A percentile compares a stretch with the other conserved stretches of the same genome.
Conservation (phyloP, 129 eudicot genomes). For the Pulicaria dysenterica region DNA sequence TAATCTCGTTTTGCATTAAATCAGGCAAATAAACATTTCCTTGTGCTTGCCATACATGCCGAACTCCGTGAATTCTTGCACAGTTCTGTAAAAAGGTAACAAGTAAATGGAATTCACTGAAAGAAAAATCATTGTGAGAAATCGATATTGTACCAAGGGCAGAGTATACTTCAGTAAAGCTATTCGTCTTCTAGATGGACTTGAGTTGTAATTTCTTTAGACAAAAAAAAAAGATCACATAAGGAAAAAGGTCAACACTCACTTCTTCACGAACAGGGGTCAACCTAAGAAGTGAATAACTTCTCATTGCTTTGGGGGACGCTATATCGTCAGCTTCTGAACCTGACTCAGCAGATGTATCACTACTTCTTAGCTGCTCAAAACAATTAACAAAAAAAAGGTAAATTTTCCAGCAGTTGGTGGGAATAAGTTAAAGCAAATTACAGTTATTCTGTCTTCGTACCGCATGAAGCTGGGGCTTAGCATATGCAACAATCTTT, state of each 20-base stretch:
- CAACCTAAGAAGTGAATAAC: conserved; percentile 73
- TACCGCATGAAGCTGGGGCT: conserved; percentile 77
- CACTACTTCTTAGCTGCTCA: conserved; percentile 79
- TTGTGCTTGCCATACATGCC: too few species aligned
- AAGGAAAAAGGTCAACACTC: conserved; percentile 4
- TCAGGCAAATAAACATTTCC: too few species aligned
- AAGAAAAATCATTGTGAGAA: too few species aligned
- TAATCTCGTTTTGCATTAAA: too few species aligned
- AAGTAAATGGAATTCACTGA: too few species aligned
- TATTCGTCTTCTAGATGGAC: neutral
- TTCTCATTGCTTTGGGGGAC: conserved; percentile 79
- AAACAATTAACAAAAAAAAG: neutral
- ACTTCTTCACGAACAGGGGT: conserved; percentile 99
- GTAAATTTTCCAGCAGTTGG: neutral
- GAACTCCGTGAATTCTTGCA: too few species aligned
- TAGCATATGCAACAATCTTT: conserved; percentile 84
- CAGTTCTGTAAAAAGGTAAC: too few species aligned
- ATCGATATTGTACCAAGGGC: too few species aligned
- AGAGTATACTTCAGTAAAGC: too few species aligned
- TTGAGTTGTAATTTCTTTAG: neutral
- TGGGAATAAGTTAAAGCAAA: neutral
- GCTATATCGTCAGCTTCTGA: conserved; percentile 98
- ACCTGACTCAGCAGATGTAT: conserved; percentile 93
- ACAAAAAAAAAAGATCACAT: conserved; percentile 12
- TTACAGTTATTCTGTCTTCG: neutral